Percentiles rank a stretch among this genome's conserved stretches.
These are phyloP conservation scores for Protomyces macrosporus DNA, from an alignment of 1,139 yeast species.

Conservation along the genomic window DNA sequence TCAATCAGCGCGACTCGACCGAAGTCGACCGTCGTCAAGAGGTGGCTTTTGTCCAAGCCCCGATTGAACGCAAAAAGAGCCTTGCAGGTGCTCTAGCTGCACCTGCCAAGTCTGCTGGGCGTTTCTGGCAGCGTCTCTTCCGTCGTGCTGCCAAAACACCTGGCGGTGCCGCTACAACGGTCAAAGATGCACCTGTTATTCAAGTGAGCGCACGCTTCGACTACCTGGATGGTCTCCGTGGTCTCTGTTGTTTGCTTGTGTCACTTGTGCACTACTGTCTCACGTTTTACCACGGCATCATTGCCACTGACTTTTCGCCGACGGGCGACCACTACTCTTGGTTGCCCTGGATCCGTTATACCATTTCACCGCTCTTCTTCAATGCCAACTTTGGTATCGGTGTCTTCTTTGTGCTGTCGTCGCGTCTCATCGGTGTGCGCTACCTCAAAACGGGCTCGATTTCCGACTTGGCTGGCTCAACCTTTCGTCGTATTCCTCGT, in stretches of 20 bases:
- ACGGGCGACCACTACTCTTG: slow-evolving; percentile 4
- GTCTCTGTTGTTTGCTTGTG: slow-evolving; percentile 15
- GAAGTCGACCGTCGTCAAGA: slow-evolving; percentile 5
- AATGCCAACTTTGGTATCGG: slow-evolving; percentile 23
- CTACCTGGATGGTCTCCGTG: slow-evolving; percentile 23
- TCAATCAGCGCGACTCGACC: slow-evolving; percentile 10
- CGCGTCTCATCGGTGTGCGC: slow-evolving; percentile 17
- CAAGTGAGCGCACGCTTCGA: slow-evolving; percentile 1
- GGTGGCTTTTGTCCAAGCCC: slow-evolving; percentile 10
- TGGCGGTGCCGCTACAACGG: background rate
- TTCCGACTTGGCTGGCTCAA: slow-evolving; percentile 17
- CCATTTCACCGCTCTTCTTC: slow-evolving; percentile 16
- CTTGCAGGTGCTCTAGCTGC: background rate
- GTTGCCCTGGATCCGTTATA: slow-evolving; percentile 6
- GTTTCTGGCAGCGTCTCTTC: slow-evolving; percentile 13
- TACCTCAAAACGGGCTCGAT: slow-evolving; percentile 11
- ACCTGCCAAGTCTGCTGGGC: background rate
- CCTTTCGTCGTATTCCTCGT: slow-evolving; percentile 22
- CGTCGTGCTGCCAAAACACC: background rate
- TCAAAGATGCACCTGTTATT: background rate
- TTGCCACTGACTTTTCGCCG: background rate
- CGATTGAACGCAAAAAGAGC: slow-evolving; percentile 7
- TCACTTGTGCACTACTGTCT: slow-evolving; percentile 19
- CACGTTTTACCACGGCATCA: slow-evolving; percentile 16
- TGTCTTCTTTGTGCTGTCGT: slow-evolving; percentile 24